Base-by-base conservation (phyloP, 2,329 filamentous ascomycete genomes). In the Pochonia chlamydosporia region DNA sequence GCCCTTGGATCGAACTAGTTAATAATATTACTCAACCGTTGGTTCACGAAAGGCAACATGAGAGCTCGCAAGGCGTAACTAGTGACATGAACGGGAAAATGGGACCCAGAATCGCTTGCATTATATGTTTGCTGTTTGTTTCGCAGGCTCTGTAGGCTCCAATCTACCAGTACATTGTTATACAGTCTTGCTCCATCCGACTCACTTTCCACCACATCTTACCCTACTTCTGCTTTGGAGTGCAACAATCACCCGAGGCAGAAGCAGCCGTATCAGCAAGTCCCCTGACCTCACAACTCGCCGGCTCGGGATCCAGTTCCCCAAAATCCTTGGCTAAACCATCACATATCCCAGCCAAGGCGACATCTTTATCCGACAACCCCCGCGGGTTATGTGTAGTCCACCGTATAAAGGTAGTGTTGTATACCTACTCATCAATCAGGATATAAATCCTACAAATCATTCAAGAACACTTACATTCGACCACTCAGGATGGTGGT, bases 401-500 rank as follows among this genome's bases (percentile, higher is more conserved):
- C 85, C 85, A 89, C 42, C 82, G 78, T 52, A 89, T 79, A 55
- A 81, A 81, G 1, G 80, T 79, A 5, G 77, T 83, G 60, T 86
- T 88, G 66, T 84, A 89, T 8, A 86, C 76, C 82, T 85, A 41
- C 13, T 8, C 5, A 3, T 18, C 16, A 13, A 8, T 16, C 20
- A 18, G 18, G 35, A 23, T 2, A 37, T 16, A 26, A 39, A 36
- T 9, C 20, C 14, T 13, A 21, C 31, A 36, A 21, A 28, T 25
- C 11, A 16, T n/a, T 4, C 4, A 21, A 20, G 16, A 8, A 23
- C 18, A 62, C 72, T 54, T 65, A 84, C 84, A 59, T 89, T 89
- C 3, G 82, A 84, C 85, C 85, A 89, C 62, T 89, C 85, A 0
- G 85, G 85, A 58, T 89, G 85, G 61, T 89, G 85, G 56, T 81